These are phyloP conservation scores for Paralagenidium karlingii DNA, from an alignment of 352 stramenopile genomes.

Conservation along the genomic window DNA sequence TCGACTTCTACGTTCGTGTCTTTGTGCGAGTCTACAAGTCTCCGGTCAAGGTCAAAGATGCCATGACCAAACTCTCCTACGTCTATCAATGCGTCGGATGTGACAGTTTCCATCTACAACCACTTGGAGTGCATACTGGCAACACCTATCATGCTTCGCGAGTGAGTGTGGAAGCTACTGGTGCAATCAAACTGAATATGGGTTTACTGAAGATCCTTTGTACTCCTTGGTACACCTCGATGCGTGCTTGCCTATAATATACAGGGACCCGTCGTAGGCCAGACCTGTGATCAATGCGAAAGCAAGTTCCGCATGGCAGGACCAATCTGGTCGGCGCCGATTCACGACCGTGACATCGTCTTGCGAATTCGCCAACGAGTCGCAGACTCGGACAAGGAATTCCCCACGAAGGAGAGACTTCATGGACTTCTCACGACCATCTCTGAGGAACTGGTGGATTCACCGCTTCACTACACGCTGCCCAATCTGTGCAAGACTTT, in stretches of 20 bases:
- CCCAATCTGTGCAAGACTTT: constrained; percentile 88
- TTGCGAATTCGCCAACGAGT: constrained; percentile 71
- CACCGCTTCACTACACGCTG: constrained; percentile 95
- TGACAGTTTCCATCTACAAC: constrained; percentile 95
- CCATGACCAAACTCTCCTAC: constrained; percentile 85
- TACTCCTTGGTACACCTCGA: too few relatives aligned
- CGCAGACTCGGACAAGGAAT: constrained; percentile 63
- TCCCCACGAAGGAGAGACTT: constrained; percentile 88
- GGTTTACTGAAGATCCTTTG: too few relatives aligned
- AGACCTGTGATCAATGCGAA: constrained; percentile 66
- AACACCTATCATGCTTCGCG: constrained; percentile 80
- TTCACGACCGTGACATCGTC: constrained; percentile 91
- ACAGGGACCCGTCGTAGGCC: constrained; percentile 52
- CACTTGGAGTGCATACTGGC: constrained; percentile 78
- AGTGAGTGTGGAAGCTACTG: too few relatives aligned
- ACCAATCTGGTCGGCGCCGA: constrained; percentile 94
- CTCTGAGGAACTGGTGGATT: constrained; percentile 92
- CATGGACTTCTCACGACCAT: constrained; percentile 92
- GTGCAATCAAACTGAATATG: too few relatives aligned
- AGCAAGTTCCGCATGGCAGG: constrained; percentile 88
- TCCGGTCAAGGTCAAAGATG: constrained; percentile 90
- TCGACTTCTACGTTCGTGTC: constrained; percentile 99
- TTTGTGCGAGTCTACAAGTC: constrained; percentile 98
- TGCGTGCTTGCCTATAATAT: too few relatives aligned
- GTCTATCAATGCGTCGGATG: constrained; percentile 91